These are phyloP conservation scores for Gastrodia elata DNA, from an alignment of 106 monocot genomes.

Conservation along the genomic window DNA sequence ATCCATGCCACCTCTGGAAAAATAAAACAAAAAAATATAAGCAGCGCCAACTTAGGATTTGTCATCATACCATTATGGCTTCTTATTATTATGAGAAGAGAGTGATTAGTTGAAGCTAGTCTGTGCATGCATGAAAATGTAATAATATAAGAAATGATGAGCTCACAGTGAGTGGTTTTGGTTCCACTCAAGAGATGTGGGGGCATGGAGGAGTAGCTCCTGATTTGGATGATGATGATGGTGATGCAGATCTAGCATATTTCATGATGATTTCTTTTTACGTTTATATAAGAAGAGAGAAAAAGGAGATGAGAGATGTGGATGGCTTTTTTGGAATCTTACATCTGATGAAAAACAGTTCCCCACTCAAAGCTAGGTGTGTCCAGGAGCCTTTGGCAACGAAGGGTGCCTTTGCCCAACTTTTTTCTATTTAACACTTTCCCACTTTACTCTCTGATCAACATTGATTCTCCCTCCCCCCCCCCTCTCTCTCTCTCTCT, in stretches of 20 bases:
- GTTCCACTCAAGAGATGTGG: conserved; percentile 1
- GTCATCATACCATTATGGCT: not conserved
- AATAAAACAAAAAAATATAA: not conserved
- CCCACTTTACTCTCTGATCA: conserved; percentile 10
- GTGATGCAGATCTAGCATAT: conserved; percentile 14
- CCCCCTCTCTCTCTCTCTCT: conserved; percentile 1
- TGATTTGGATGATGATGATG: conserved; percentile 5
- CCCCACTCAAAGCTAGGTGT: not conserved
- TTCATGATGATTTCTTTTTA: conserved; percentile 16
- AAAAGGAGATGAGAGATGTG: conserved; percentile 3
- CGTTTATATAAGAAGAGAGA: conserved; percentile 10
- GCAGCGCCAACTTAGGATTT: not conserved
- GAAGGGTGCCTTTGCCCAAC: not conserved
- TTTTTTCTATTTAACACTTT: conserved; percentile 4
- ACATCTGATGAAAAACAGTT: conserved; percentile 5
- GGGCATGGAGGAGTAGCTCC: not conserved
- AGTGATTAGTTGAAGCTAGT: not conserved
- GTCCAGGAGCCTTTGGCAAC: not conserved
- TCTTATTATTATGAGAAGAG: not conserved
- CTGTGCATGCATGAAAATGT: conserved; percentile 2
- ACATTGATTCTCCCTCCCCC: conserved; percentile 4
- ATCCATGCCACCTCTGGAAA: conserved; percentile 15
- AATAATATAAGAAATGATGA: not conserved
- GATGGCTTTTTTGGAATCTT: conserved; percentile 8
- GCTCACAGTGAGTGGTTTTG: conserved; percentile 13